phyloP scores from a whole-genome alignment of 768 basidiomycete genomes.

The Rhizopogon roseolus region DNA sequence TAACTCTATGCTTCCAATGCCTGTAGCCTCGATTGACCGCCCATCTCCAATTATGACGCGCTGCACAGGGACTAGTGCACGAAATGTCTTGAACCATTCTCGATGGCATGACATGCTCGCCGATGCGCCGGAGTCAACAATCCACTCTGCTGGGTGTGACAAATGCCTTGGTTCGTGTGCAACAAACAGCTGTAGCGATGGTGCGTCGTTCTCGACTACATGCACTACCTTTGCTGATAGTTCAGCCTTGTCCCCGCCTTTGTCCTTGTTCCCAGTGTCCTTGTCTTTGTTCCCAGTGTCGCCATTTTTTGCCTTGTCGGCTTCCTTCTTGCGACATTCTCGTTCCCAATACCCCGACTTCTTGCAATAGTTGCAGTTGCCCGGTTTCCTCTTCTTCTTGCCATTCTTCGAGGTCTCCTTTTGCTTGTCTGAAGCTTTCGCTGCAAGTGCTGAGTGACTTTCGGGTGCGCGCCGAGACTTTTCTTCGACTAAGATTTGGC shows the following conservation, averaged over 20 bases:
- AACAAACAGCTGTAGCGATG: not conserved
- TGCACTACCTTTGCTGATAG: not conserved
- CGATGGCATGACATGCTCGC: not conserved
- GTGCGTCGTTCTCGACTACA: not conserved
- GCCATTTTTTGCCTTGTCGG: too few species aligned
- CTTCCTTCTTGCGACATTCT: not conserved
- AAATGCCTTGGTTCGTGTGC: not conserved
- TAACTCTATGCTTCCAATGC: not conserved
- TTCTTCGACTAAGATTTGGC: not conserved
- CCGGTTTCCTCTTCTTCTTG: not conserved
- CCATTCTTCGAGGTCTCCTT: not conserved
- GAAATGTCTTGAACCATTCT: constrained; percentile 1
- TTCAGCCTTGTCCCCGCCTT: not conserved
- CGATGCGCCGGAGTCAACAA: constrained; percentile 1
- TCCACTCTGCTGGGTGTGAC: not conserved
- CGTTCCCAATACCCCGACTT: not conserved
- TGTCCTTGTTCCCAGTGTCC: not conserved
- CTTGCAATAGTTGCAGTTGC: not conserved
- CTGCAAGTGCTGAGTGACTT: too few species aligned
- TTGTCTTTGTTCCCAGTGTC: too few species aligned
- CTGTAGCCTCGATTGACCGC: not conserved
- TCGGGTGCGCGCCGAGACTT: not conserved
- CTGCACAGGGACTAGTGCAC: not conserved
- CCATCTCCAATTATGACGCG: constrained; percentile 1
- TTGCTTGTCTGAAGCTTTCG: not conserved